These are phyloP conservation scores for Fusarium papillatum DNA, from an alignment of 2,329 filamentous ascomycete species.

Conservation along the genomic window DNA sequence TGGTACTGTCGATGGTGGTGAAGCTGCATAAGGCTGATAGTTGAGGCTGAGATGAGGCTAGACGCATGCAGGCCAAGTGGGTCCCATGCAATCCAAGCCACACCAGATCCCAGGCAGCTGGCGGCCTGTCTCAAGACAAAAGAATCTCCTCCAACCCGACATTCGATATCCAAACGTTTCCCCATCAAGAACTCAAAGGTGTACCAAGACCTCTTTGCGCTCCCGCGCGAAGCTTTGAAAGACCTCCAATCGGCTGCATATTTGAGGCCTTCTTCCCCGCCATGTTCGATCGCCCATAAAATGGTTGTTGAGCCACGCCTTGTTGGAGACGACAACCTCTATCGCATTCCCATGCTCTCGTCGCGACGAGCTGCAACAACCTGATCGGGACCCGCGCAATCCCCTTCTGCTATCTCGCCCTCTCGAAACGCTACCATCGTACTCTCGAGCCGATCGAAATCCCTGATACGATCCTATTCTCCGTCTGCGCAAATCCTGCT, in stretches of 20 bases:
- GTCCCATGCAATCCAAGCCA: conserved; percentile 1
- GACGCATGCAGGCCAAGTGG: neutral
- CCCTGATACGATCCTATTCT: neutral
- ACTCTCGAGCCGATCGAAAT: neutral
- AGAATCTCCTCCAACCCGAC: conserved; percentile 4
- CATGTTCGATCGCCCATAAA: conserved; percentile 30
- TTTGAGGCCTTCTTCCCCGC: conserved; percentile 4
- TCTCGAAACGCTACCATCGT: neutral
- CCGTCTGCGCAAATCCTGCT: neutral
- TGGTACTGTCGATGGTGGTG: neutral
- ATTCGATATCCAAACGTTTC: neutral
- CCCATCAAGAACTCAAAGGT: neutral
- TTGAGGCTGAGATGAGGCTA: conserved; percentile 9
- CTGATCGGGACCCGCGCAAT: neutral
- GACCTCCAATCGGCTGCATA: neutral
- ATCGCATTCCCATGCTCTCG: conserved; percentile 12
- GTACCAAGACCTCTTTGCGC: neutral
- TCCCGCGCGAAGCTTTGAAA: neutral
- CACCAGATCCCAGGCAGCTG: conserved; percentile 1
- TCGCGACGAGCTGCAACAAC: neutral
- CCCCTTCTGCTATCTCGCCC: neutral
- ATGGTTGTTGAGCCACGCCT: conserved; percentile 32
- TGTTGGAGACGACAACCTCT: conserved; percentile 22
- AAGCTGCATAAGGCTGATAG: neutral
- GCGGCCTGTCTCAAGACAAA: neutral